Evolutionary conservation across 352 stramenopile genomes (phyloP).

Genomic region (Phytophthora cactorum): DNA sequence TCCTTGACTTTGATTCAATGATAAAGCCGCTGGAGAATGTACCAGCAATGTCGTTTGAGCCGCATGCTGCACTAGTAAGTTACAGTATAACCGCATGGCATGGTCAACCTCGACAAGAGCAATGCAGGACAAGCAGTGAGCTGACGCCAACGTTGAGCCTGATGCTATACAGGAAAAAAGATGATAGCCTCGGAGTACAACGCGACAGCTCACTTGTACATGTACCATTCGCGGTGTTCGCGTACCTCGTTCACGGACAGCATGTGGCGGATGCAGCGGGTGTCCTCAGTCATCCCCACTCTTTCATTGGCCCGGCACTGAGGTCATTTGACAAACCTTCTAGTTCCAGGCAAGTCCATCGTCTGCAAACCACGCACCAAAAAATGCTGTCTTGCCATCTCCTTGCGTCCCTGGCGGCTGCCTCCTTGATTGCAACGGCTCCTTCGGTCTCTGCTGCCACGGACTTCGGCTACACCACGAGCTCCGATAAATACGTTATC

Average conservation of each 20-base stretch:
- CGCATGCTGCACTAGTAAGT: too few relatives aligned
- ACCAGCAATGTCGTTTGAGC: too few relatives aligned
- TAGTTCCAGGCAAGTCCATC: conserved; percentile 1
- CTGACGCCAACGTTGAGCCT: conserved; percentile 10
- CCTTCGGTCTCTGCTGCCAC: conserved; percentile 22
- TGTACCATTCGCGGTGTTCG: conserved; percentile 18
- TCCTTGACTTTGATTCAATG: too few relatives aligned
- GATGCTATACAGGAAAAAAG: conserved; percentile 20
- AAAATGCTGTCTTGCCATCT: conserved; percentile 27
- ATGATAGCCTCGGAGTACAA: conserved; percentile 13
- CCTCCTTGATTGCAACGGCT: conserved; percentile 8
- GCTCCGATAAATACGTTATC: conserved; percentile 44
- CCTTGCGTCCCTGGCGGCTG: conserved; percentile 13
- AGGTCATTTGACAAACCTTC: conserved; percentile 19
- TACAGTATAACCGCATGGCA: too few relatives aligned
- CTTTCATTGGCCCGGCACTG: neutral
- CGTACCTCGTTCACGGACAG: conserved; percentile 20
- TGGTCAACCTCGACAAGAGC: neutral
- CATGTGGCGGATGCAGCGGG: conserved; percentile 13
- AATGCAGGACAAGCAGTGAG: too few relatives aligned
- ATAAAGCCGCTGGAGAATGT: too few relatives aligned
- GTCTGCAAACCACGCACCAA: neutral
- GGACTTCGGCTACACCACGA: conserved; percentile 42
- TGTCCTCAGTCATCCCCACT: neutral
- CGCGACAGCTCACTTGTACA: neutral